These are phyloP conservation scores for Falciphora oryzae DNA, from an alignment of 2,329 filamentous ascomycete species.

Conservation along the genomic window DNA sequence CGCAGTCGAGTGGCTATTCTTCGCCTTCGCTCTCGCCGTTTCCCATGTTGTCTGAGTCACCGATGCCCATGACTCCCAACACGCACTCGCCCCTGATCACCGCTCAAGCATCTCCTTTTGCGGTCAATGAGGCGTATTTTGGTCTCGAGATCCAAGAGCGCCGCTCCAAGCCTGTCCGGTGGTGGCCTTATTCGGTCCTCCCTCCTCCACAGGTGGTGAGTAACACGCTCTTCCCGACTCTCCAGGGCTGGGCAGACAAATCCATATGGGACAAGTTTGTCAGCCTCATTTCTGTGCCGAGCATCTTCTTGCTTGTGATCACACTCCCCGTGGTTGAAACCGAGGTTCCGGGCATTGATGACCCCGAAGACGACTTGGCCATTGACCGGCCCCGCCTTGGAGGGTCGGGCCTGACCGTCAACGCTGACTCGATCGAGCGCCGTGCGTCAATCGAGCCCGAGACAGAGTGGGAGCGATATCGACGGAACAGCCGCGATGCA, in stretches of 20 bases:
- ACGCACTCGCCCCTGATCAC: conserved; percentile 25
- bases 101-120: neutral
- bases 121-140: conserved; percentile 29
- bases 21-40: conserved; percentile 56
- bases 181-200: conserved; percentile 76
- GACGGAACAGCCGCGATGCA: conserved; percentile 37
- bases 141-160: conserved; percentile 33
- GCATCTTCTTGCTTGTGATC: conserved; percentile 81
- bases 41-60: conserved; percentile 60
- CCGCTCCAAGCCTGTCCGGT: conserved; percentile 47
- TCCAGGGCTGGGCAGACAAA: conserved; percentile 77
- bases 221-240: conserved; percentile 77
- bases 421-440: conserved; percentile 24
- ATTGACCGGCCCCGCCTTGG: conserved; percentile 22
- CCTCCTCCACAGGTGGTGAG: conserved; percentile 67
- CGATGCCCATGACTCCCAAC: conserved; percentile 36
- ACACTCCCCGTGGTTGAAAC: conserved; percentile 81
- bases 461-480: conserved; percentile 55
- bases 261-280: conserved; percentile 77
- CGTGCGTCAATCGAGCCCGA: conserved; percentile 33
- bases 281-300: conserved; percentile 78
- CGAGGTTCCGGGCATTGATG: conserved; percentile 47
- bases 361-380: conserved; percentile 29
- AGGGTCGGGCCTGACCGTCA: neutral
- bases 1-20: conserved; percentile 37